These are phyloP conservation scores for Zygoascus tannicola DNA, from an alignment of 805 yeast genomes.

Conservation along the genomic window DNA sequence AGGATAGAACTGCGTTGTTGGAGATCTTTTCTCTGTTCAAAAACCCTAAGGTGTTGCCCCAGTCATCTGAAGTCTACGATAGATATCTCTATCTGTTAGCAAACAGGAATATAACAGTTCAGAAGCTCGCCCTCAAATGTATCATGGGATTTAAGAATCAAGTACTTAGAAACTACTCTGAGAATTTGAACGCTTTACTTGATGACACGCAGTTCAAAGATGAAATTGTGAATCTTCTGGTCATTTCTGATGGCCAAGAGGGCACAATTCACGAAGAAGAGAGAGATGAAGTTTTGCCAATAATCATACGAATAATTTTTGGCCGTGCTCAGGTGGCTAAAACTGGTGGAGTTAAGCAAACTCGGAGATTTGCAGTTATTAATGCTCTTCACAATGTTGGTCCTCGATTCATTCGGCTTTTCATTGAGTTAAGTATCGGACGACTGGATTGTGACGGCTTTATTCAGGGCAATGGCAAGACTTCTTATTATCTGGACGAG, in stretches of 20 bases:
- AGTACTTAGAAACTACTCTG: constrained; percentile 56
- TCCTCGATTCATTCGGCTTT: constrained; percentile 41
- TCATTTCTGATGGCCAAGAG: constrained; percentile 39
- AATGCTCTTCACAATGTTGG: constrained; percentile 29
- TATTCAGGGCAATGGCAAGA: constrained; percentile 16
- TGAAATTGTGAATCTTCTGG: constrained; percentile 60
- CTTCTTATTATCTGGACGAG: background rate
- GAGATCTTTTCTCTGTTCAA: constrained; percentile 57
- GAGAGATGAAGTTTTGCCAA: constrained; percentile 50
- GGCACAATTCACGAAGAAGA: constrained; percentile 52
- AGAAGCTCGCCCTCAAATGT: constrained; percentile 62
- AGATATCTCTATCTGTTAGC: constrained; percentile 50
- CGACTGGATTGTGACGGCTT: constrained; percentile 38
- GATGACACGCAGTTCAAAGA: constrained; percentile 83
- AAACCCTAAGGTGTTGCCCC: constrained; percentile 46
- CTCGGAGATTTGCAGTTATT: constrained; percentile 44
- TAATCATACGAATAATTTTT: constrained; percentile 66
- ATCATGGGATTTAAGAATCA: constrained; percentile 55
- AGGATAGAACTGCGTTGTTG: constrained; percentile 36
- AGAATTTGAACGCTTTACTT: constrained; percentile 59
- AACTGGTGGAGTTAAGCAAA: constrained; percentile 59
- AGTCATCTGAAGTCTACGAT: constrained; percentile 44
- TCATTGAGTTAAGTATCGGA: constrained; percentile 53
- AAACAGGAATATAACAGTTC: constrained; percentile 52
- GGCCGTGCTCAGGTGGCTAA: constrained; percentile 74